phyloP scores from a whole-genome alignment of 1,284 basidiomycete species.

The Austroboletus niveus region DNA sequence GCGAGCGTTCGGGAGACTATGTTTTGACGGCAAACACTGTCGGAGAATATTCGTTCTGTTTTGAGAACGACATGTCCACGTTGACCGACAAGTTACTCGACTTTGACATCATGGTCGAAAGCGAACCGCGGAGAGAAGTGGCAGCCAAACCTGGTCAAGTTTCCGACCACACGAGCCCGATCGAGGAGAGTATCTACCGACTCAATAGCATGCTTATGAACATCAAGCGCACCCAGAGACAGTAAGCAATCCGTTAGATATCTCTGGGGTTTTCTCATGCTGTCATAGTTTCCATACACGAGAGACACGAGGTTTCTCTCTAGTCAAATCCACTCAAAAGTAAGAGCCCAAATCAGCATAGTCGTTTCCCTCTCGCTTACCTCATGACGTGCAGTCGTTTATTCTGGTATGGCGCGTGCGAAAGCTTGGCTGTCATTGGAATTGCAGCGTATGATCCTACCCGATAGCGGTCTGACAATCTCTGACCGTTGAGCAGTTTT shows the following conservation, averaged over 20 bases:
- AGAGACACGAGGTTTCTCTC: constrained; percentile 78
- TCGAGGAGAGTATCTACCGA: constrained; percentile 93
- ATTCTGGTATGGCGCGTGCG: constrained; percentile 87
- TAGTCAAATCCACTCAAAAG: constrained; percentile 79
- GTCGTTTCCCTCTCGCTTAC: constrained; percentile 23
- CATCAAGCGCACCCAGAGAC: constrained; percentile 89
- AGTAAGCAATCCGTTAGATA: constrained; percentile 48
- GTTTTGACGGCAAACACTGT: constrained; percentile 92
- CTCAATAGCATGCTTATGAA: constrained; percentile 82
- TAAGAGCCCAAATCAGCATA: constrained; percentile 30
- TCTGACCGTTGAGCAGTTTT: constrained; percentile 46
- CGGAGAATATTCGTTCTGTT: constrained; percentile 98
- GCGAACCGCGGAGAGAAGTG: constrained; percentile 83
- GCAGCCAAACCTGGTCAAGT: constrained; percentile 83
- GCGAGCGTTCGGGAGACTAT: constrained; percentile 94
- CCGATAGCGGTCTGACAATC: neutral
- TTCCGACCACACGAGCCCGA: constrained; percentile 83
- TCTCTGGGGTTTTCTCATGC: constrained; percentile 8
- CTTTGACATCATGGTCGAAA: constrained; percentile 98
- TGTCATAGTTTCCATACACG: constrained; percentile 70
- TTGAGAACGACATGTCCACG: constrained; percentile 94
- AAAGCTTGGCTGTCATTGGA: constrained; percentile 71
- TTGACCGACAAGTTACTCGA: constrained; percentile 90
- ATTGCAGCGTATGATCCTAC: constrained; percentile 68
- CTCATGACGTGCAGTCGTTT: constrained; percentile 55